A percentile compares a stretch with the other conserved stretches of the same genome.
These are phyloP conservation scores for Calonectria pauciramosa DNA, from an alignment of 2,329 filamentous ascomycete genomes.

Conservation along the genomic window DNA sequence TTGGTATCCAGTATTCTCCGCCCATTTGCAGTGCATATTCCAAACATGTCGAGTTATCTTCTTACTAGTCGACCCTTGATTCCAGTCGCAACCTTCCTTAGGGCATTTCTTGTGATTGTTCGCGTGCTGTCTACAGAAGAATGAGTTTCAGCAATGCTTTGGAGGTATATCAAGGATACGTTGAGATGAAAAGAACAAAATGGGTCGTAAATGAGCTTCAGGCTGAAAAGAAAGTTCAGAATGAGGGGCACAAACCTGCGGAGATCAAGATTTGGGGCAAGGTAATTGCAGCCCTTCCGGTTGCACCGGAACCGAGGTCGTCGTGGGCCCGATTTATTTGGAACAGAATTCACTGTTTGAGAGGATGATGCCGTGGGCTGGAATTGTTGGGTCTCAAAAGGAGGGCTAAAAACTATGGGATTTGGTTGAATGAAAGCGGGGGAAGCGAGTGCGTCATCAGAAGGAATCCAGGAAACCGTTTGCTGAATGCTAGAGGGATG, in stretches of 20 bases:
- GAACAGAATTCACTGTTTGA: background rate
- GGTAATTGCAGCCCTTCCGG: background rate
- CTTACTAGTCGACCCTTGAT: background rate
- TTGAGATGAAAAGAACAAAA: background rate
- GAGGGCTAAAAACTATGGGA: background rate
- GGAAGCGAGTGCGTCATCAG: background rate
- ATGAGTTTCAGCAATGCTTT: background rate
- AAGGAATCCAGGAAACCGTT: background rate
- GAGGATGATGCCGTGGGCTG: background rate
- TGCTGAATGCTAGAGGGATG: background rate
- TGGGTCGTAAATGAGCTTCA: no score
- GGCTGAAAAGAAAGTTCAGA: background rate
- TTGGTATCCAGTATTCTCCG: background rate
- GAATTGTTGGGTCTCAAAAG: background rate
- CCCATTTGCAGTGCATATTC: background rate
- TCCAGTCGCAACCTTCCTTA: background rate
- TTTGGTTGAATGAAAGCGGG: background rate
- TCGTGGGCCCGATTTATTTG: background rate
- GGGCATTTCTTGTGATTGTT: background rate
- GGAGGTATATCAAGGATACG: no score
- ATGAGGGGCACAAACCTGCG: background rate
- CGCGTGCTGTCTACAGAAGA: background rate
- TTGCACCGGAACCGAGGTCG: background rate
- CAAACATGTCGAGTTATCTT: background rate
- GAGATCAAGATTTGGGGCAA: background rate